Evolutionary conservation across 78 protist species (phyloP).

Genomic region (Carpediemonas membranifera): DNA sequence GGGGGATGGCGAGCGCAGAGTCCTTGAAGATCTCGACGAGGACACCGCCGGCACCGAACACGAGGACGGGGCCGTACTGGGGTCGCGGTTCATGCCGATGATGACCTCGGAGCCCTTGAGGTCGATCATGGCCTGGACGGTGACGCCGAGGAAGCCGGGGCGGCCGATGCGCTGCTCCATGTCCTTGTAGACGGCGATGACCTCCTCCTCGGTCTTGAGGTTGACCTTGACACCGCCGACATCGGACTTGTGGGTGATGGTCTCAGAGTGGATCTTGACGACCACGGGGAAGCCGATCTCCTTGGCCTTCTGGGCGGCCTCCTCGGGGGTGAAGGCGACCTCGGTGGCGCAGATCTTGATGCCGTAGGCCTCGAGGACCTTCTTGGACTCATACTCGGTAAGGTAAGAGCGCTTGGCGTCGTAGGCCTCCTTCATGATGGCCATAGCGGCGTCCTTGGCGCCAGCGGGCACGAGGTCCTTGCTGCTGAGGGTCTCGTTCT

Average conservation of each 20-base stretch:
- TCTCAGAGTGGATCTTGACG: conserved; percentile 39
- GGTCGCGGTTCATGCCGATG: conserved; percentile 15
- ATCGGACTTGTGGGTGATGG: conserved; percentile 41
- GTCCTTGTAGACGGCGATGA: no score
- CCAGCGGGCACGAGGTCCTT: no score
- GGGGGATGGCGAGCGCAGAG: not conserved
- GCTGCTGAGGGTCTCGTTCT: not conserved
- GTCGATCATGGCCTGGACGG: conserved; percentile 11
- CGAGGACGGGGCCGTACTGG: conserved; percentile 13
- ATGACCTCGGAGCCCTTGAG: conserved; percentile 27
- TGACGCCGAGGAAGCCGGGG: no score
- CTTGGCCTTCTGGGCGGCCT: conserved; percentile 12
- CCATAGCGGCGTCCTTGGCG: conserved; percentile 4
- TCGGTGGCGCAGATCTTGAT: no score
- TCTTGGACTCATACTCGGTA: conserved; percentile 37
- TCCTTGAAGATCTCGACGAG: conserved; percentile 23
- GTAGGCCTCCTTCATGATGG: not conserved
- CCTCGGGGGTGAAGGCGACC: no score
- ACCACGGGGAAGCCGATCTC: no score
- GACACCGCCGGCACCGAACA: conserved; percentile 23
- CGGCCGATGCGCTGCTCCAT: no score
- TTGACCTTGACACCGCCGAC: no score
- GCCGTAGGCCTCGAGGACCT: no score
- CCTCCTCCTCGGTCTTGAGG: no score
- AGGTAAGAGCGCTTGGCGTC: not conserved